phyloP scores from a whole-genome alignment of 768 basidiomycete species.

The Hebeloma cylindrosporum region DNA sequence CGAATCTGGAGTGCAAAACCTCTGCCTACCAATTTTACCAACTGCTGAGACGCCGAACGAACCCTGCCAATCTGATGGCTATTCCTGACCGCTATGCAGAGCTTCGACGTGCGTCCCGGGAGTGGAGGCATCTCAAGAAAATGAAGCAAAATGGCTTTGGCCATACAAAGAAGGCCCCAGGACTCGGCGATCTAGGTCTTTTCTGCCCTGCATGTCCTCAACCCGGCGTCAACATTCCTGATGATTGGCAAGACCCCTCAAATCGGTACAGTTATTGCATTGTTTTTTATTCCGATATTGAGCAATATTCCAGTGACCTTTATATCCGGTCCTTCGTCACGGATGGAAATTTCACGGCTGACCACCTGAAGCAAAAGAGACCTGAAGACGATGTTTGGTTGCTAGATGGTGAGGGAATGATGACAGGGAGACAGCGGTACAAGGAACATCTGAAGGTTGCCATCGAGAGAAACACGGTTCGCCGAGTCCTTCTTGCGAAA shows the following conservation, averaged over 20 bases:
- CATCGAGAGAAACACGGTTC: neutral
- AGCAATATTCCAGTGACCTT: conserved; percentile 12
- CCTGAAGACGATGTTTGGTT: conserved; percentile 18
- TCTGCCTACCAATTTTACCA: conserved; percentile 13
- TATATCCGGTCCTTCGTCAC: conserved; percentile 16
- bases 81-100: conserved; percentile 19
- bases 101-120: conserved; percentile 9
- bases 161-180: neutral
- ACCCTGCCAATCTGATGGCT: neutral
- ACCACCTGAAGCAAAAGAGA: conserved; percentile 19
- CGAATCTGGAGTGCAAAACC: conserved; percentile 7
- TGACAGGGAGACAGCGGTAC: conserved; percentile 2
- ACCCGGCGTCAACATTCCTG: conserved; percentile 23
- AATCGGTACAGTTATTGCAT: too few species aligned
- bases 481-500: too few species aligned
- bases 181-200: conserved; percentile 13
- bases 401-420: conserved; percentile 14
- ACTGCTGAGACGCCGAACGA: conserved; percentile 9
- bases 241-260: conserved; percentile 8
- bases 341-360: conserved; percentile 26
- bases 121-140: conserved; percentile 21
- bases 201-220: conserved; percentile 30
- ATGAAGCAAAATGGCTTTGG: conserved; percentile 20
- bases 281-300: neutral
- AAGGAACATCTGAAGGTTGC: neutral